Base-by-base conservation (phyloP, 306 rosid species). In the Castanospermum australe region DNA sequence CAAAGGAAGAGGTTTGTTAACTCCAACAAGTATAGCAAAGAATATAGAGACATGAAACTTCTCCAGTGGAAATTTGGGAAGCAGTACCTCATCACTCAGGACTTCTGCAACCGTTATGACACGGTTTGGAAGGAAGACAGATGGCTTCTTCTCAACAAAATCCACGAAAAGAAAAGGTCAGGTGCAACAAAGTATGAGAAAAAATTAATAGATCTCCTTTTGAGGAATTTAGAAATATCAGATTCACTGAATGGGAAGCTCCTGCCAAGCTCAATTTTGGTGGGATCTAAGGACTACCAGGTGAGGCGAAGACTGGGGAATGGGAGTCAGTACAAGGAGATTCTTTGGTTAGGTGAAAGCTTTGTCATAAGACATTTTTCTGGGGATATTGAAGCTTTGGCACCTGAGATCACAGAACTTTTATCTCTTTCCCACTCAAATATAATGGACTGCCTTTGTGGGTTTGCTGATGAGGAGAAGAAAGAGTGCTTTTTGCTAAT, bases 11-110 rank as follows among this genome's bases (percentile, higher is more conserved):
- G 65, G 76, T 42, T 76, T 0, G 79, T 91, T 7, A 84, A 88
- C 73, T 81, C 83, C 3, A 79, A 72, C 32, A 95, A 93, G 81
- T 95, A 88, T 39, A 86, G 73, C 55, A 88, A 79, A 73, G 94
- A 93, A 77, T 86, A 82, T 51, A 85, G 81, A 69, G 99, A 95
- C 65, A 82, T 83, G 88, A 95, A 81, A 32, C 85, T 89, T 86
- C 93, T 93, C 79, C 89, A 77, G 51, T 93, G 99, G 99, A 90
- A 84, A 83, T 95, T 87, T 54, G 98, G 99, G 67, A 93, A 88
- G 78, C 92, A 95, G 38, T 89, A 91, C 42, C 83, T 93, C 54
- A 57, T 89, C 18, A 81, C 90, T 75, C 92, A 59, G 24, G 97
- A 87, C 5, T 87, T 93, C 13, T 86, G 90, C 73, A 80, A 81